phyloP scores from a whole-genome alignment of 2,329 filamentous ascomycete species.

The Thelonectria blattea region DNA sequence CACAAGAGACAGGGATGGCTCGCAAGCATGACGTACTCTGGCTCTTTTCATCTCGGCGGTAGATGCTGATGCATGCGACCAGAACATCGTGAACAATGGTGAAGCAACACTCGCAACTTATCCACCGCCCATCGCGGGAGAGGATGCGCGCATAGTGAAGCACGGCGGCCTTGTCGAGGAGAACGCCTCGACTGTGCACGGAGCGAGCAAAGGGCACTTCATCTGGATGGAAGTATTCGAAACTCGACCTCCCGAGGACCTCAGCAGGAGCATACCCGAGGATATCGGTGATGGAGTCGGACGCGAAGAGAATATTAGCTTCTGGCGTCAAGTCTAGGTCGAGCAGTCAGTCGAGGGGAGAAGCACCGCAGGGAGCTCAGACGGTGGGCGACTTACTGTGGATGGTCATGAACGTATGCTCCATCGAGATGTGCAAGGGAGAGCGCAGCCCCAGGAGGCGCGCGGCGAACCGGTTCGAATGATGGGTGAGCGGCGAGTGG shows the following conservation, averaged over 20 bases:
- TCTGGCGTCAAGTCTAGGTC: conserved; percentile 72
- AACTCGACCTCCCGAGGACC: conserved; percentile 76
- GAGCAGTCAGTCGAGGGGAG: conserved; percentile 2
- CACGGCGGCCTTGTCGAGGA: conserved; percentile 83
- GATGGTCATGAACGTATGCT: conserved; percentile 90
- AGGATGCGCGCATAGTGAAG: conserved; percentile 79
- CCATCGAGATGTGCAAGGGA: conserved; percentile 56
- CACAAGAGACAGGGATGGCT: not conserved
- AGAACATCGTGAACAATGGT: conserved; percentile 88
- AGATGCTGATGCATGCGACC: conserved; percentile 83
- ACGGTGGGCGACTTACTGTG: conserved; percentile 66
- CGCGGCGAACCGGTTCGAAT: not conserved
- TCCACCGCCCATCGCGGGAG: conserved; percentile 72
- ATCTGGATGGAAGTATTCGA: conserved; percentile 85
- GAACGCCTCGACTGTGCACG: conserved; percentile 74
- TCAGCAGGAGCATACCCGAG: conserved; percentile 80
- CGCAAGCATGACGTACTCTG: conserved; percentile 65
- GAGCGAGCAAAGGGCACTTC: conserved; percentile 77
- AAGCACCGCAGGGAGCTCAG: not conserved
- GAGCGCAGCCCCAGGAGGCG: conserved; percentile 19
- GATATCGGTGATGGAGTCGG: conserved; percentile 83
- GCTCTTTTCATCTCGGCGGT: conserved; percentile 70
- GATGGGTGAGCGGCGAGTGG: not conserved
- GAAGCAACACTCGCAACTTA: conserved; percentile 87
- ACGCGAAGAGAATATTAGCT: conserved; percentile 82